phyloP scores from a whole-genome alignment of 2,329 filamentous ascomycete species.

The Byssothecium circinans region DNA sequence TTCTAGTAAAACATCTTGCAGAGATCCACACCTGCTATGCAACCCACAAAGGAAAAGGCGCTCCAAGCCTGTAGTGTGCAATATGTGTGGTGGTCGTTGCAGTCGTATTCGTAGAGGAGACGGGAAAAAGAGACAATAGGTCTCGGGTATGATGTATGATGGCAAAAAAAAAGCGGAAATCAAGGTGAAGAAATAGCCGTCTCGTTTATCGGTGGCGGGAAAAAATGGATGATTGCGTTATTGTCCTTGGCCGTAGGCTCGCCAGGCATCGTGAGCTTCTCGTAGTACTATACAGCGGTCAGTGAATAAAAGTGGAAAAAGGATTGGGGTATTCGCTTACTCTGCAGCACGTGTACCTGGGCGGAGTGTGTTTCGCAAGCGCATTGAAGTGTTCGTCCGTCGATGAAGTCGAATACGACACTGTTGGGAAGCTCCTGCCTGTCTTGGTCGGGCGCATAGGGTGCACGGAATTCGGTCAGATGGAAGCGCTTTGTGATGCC shows the following conservation, averaged over 20 bases:
- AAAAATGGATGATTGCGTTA: conserved; percentile 11
- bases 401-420: conserved; percentile 63
- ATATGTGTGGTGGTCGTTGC: conserved; percentile 11
- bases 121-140: conserved; percentile 6
- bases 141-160: conserved; percentile 19
- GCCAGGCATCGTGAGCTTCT: conserved; percentile 44
- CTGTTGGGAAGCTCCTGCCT: conserved; percentile 92
- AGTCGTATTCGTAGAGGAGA: conserved; percentile 16
- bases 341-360: conserved; percentile 41
- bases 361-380: conserved; percentile 48
- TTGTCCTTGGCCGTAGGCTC: conserved; percentile 32
- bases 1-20: not conserved
- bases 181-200: conserved; percentile 5
- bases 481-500: conserved; percentile 78
- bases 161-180: conserved; percentile 9
- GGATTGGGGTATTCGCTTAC: conserved; percentile 17
- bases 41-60: conserved; percentile 17
- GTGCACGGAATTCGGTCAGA: conserved; percentile 77
- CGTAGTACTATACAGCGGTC: conserved; percentile 28
- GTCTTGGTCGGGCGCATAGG: conserved; percentile 85
- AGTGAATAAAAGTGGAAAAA: not conserved
- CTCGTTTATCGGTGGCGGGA: conserved; percentile 5
- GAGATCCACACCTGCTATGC: not conserved
- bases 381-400: conserved; percentile 64
- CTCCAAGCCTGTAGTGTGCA: conserved; percentile 5